Conservation (phyloP, 2,329 filamentous ascomycete species). For the Microdochium bolleyi region DNA sequence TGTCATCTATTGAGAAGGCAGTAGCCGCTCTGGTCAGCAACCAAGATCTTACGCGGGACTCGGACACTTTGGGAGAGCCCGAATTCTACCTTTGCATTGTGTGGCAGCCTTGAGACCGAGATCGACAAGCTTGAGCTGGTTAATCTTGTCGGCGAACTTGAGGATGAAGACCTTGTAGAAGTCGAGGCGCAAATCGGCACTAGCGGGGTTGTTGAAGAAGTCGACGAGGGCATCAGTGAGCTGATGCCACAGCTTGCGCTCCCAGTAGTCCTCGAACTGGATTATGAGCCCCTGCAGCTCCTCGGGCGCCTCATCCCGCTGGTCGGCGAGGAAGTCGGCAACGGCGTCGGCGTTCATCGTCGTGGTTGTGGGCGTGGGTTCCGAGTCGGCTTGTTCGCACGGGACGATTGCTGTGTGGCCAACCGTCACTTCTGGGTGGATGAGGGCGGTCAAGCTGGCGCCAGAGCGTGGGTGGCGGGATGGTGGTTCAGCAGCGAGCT, state of each 20-base stretch:
- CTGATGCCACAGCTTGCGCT: constrained; percentile 98
- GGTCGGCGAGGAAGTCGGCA: constrained; percentile 82
- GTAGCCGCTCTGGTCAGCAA: neutral
- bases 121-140: constrained; percentile 93
- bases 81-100: constrained; percentile 63
- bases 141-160: constrained; percentile 97
- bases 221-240: constrained; percentile 82
- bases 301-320: constrained; percentile 80
- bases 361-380: neutral
- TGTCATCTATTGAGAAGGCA: constrained; percentile 55
- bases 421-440: constrained; percentile 1
- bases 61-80: neutral
- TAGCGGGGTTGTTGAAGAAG: constrained; percentile 79
- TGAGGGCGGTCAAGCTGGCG: constrained; percentile 6
- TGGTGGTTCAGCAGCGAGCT: neutral
- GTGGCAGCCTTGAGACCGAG: constrained; percentile 80
- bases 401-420: too few species aligned
- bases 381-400: neutral
- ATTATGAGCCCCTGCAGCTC: constrained; percentile 84
- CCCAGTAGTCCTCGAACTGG: constrained; percentile 93
- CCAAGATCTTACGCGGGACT: neutral
- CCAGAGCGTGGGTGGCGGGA: constrained; percentile 3
- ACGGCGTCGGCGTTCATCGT: constrained; percentile 81
- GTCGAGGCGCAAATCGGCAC: constrained; percentile 73
- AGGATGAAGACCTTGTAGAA: constrained; percentile 94